Conservation (phyloP, 2,329 filamentous ascomycete genomes). For the Phialophora verrucosa region DNA sequence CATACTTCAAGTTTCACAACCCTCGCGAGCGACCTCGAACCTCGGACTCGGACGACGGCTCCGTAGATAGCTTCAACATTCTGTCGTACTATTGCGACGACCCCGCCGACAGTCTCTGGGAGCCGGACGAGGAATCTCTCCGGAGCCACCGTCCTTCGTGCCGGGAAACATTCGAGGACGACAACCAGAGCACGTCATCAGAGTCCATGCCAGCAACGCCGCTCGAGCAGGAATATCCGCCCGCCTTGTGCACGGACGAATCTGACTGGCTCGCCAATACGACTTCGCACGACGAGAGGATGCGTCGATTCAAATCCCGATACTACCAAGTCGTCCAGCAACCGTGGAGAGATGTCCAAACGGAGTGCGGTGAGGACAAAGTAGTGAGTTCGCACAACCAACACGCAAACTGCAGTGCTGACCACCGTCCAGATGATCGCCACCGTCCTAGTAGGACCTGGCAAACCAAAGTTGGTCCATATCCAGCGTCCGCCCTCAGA, state of each 20-base stretch:
- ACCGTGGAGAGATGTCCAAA: slow-evolving; percentile 11
- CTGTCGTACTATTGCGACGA: slow-evolving; percentile 35
- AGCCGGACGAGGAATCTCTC: slow-evolving; percentile 2
- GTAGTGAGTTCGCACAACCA: slow-evolving; percentile 18
- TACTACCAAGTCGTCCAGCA: slow-evolving; percentile 34
- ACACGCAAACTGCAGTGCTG: background rate
- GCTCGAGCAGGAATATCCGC: slow-evolving; percentile 9
- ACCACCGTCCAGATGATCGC: slow-evolving; percentile 31
- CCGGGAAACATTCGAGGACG: slow-evolving; percentile 13
- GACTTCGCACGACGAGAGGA: slow-evolving; percentile 28
- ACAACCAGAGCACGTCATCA: slow-evolving; percentile 25
- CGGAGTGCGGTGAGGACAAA: slow-evolving; percentile 23
- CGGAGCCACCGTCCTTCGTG: background rate
- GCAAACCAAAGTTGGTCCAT: slow-evolving; percentile 38
- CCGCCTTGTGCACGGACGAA: slow-evolving; percentile 27
- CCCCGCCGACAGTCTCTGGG: background rate
- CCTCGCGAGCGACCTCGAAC: slow-evolving; percentile 3
- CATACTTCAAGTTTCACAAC: slow-evolving; percentile 23
- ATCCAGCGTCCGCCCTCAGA: slow-evolving; percentile 36
- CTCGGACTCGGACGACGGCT: slow-evolving; percentile 21
- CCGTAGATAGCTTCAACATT: slow-evolving; percentile 33
- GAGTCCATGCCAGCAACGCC: slow-evolving; percentile 30
- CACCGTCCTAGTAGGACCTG: slow-evolving; percentile 33
- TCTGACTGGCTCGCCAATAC: slow-evolving; percentile 36
- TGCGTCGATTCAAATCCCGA: slow-evolving; percentile 30